phyloP scores from a whole-genome alignment of 2,329 filamentous ascomycete species.

The Clonostachys rhizophaga region DNA sequence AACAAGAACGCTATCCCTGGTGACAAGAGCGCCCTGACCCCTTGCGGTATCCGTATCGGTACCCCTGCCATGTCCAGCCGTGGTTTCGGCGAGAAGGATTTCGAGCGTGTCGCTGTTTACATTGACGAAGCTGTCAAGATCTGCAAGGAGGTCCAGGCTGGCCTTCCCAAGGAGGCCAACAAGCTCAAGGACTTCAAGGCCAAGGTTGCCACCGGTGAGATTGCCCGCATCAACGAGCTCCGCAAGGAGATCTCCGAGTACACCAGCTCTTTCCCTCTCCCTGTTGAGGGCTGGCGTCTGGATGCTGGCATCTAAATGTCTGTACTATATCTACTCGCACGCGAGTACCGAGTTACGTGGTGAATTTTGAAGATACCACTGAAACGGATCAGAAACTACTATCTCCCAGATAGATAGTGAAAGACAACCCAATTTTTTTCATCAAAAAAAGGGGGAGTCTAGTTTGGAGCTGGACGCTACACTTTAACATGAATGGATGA shows the following conservation, averaged over 20 bases:
- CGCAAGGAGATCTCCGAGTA: constrained; percentile 86
- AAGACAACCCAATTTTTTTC: too few species aligned
- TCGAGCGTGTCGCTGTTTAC: constrained; percentile 83
- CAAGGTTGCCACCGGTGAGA: constrained; percentile 74
- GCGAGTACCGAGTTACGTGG: neutral
- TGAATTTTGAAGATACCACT: neutral
- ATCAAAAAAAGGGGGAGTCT: too few species aligned
- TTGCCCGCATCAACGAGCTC: constrained; percentile 77
- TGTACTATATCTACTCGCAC: neutral
- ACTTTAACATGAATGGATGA: neutral
- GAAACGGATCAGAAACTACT: neutral
- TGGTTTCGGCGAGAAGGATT: constrained; percentile 89
- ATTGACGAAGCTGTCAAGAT: constrained; percentile 88
- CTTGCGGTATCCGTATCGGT: constrained; percentile 91
- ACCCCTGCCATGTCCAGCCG: constrained; percentile 96
- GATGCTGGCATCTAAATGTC: constrained; percentile 51
- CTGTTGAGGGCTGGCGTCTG: constrained; percentile 68
- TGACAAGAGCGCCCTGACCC: constrained; percentile 94
- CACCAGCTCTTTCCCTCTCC: constrained; percentile 89
- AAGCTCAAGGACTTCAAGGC: constrained; percentile 99
- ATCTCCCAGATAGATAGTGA: neutral
- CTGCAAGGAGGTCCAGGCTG: constrained; percentile 79
- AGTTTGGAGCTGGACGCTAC: neutral
- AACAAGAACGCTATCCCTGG: constrained; percentile 99
- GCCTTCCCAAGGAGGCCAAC: constrained; percentile 93